phyloP scores from a whole-genome alignment of 257 asterid genomes.

The Petrea volubilis region DNA sequence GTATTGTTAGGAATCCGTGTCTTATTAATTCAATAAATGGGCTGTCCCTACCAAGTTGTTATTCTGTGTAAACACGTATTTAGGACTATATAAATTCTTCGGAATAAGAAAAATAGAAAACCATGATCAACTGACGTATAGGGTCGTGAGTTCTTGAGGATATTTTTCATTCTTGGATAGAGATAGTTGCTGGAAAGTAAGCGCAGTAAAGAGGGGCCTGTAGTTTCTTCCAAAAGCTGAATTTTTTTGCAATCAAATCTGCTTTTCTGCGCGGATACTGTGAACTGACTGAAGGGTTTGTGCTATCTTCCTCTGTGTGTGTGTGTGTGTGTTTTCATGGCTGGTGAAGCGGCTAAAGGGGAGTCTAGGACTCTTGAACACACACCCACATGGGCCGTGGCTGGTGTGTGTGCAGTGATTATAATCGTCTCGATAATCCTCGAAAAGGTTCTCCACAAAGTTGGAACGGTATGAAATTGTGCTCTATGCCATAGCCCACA shows the following conservation, averaged over 20 bases:
- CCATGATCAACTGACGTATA: neutral
- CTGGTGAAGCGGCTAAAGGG: conserved; percentile 39
- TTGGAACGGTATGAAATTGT: conserved; percentile 55
- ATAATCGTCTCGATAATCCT: conserved; percentile 69
- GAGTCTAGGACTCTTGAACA: conserved; percentile 56
- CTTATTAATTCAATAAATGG: conserved; percentile 10
- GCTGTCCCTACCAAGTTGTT: conserved; percentile 18
- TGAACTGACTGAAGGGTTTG: neutral
- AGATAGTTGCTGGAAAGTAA: neutral
- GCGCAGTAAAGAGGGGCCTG: neutral
- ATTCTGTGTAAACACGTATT: neutral
- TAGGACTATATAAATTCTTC: conserved; percentile 19
- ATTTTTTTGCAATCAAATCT: conserved; percentile 7
- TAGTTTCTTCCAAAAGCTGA: conserved; percentile 7
- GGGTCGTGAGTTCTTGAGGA: neutral
- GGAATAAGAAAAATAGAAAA: neutral
- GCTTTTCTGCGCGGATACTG: conserved; percentile 7
- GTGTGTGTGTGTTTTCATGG: conserved; percentile 40
- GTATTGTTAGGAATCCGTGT: neutral
- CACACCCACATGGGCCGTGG: conserved; percentile 94
- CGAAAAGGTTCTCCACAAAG: conserved; percentile 77
- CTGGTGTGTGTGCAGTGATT: conserved; percentile 78
- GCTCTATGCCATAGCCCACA: neutral
- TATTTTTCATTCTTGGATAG: neutral
- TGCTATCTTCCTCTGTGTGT: neutral